Percentiles rank a stretch among this genome's conserved stretches.
Evolutionary conservation across 2,329 filamentous ascomycete genomes (phyloP).

Genomic region (Alternaria ethzedia): DNA sequence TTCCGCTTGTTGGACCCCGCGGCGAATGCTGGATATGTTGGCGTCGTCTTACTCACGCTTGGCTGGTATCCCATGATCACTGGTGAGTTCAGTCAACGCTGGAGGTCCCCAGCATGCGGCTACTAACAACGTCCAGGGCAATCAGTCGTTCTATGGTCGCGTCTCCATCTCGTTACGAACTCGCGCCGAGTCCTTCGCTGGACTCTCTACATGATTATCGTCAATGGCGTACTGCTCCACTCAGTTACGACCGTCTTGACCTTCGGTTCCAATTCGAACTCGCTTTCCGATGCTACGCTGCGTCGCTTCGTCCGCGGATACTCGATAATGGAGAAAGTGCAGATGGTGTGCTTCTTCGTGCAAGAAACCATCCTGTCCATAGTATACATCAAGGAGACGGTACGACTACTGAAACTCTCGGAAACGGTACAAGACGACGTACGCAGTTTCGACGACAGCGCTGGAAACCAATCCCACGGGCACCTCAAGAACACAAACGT

Average conservation of each 20-base stretch:
- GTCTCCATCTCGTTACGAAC: constrained; percentile 65
- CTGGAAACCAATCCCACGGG: constrained; percentile 2
- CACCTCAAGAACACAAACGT: constrained; percentile 28
- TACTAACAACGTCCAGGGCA: constrained; percentile 52
- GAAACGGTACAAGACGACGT: constrained; percentile 33
- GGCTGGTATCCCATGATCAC: constrained; percentile 68
- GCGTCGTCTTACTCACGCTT: constrained; percentile 55
- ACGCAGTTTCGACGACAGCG: constrained; percentile 41
- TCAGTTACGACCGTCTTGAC: constrained; percentile 62
- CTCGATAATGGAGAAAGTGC: constrained; percentile 54
- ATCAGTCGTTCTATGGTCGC: constrained; percentile 66
- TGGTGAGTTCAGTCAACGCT: constrained; percentile 15
- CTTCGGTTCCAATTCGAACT: constrained; percentile 57
- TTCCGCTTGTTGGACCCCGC: constrained; percentile 40
- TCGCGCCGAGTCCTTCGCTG: constrained; percentile 57
- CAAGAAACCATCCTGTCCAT: constrained; percentile 50
- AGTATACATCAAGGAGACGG: constrained; percentile 62
- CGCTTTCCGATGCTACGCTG: constrained; percentile 24
- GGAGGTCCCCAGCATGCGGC: background rate
- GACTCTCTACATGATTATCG: constrained; percentile 64
- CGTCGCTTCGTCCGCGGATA: constrained; percentile 45
- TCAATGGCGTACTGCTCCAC: constrained; percentile 61
- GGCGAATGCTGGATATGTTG: constrained; percentile 39
- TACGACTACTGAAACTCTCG: constrained; percentile 51
- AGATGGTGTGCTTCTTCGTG: constrained; percentile 53